These are phyloP conservation scores for Emmonsia crescens DNA, from an alignment of 2,329 filamentous ascomycete genomes.

Conservation along the genomic window DNA sequence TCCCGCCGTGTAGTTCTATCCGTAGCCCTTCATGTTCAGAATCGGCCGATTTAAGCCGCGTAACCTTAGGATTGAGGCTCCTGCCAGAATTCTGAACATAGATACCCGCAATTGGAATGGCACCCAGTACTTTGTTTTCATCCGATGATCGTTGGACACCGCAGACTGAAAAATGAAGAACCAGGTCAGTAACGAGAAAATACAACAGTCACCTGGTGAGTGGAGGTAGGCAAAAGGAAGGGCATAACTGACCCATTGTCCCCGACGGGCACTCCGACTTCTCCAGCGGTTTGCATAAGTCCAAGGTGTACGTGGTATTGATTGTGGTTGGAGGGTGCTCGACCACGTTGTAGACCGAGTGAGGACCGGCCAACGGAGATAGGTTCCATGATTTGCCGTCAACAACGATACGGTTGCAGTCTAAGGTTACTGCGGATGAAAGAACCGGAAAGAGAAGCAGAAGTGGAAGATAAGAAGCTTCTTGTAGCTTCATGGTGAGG, in stretches of 20 bases:
- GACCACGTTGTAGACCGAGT: conserved; percentile 12
- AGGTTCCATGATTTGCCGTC: conserved; percentile 21
- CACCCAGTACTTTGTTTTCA: conserved; percentile 17
- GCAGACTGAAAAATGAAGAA: conserved; percentile 12
- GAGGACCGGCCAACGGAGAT: conserved; percentile 19
- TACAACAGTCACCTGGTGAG: neutral
- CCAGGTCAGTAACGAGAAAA: neutral
- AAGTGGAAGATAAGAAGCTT: conserved; percentile 12
- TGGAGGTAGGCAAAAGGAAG: neutral
- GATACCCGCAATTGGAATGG: conserved; percentile 23
- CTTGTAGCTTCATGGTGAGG: conserved; percentile 7
- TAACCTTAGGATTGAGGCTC: conserved; percentile 46
- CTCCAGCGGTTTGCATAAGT: conserved; percentile 60
- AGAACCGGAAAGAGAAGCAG: conserved; percentile 13
- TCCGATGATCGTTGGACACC: conserved; percentile 11
- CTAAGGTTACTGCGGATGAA: conserved; percentile 13
- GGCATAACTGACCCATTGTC: conserved; percentile 8
- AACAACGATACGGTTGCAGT: conserved; percentile 20
- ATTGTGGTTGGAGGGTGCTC: conserved; percentile 27
- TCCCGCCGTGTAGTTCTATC: conserved; percentile 51
- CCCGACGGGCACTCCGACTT: conserved; percentile 24
- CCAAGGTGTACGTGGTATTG: conserved; percentile 73
- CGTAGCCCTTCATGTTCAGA: conserved; percentile 64
- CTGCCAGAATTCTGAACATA: conserved; percentile 14
- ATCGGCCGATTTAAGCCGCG: conserved; percentile 48